These are phyloP conservation scores for Sordaria brevicollis DNA, from an alignment of 495 filamentous ascomycete genomes.

Conservation along the genomic window DNA sequence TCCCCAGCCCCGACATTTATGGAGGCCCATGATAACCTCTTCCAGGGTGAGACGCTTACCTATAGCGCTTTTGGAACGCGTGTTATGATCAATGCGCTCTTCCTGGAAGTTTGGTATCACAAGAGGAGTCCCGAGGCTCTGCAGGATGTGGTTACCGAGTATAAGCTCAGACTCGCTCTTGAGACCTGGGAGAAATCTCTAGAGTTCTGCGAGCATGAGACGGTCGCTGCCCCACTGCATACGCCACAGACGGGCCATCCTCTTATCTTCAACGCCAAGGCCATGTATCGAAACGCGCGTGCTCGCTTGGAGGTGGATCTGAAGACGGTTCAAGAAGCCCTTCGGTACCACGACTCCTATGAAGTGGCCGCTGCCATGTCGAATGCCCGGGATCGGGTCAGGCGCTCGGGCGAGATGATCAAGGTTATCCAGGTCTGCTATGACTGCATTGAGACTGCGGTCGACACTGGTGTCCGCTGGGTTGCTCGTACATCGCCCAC, in stretches of 20 bases:
- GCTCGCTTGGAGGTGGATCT: slow-evolving; percentile 90
- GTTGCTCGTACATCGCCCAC: slow-evolving; percentile 92
- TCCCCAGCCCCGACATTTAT: slow-evolving; percentile 75
- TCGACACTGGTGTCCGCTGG: slow-evolving; percentile 92
- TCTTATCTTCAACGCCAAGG: slow-evolving; percentile 97
- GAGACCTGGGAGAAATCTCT: slow-evolving; percentile 98
- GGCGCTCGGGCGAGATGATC: slow-evolving; percentile 94
- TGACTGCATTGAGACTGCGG: slow-evolving; percentile 95
- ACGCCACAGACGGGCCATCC: slow-evolving; percentile 97
- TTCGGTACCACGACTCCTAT: slow-evolving; percentile 93
- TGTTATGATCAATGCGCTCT: slow-evolving; percentile 97
- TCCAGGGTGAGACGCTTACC: slow-evolving; percentile 80
- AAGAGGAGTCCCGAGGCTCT: slow-evolving; percentile 93
- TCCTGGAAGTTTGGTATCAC: slow-evolving; percentile 97
- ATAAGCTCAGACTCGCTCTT: slow-evolving; percentile 89
- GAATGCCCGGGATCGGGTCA: slow-evolving; percentile 80
- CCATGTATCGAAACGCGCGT: slow-evolving; percentile 89
- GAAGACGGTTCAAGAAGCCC: slow-evolving; percentile 88
- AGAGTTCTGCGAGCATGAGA: slow-evolving; percentile 87
- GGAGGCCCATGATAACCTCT: slow-evolving; percentile 87
- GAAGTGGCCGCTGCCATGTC: slow-evolving; percentile 97
- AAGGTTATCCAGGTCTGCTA: slow-evolving; percentile 97
- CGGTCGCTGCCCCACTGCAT: slow-evolving; percentile 79
- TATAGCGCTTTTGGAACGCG: slow-evolving; percentile 98
- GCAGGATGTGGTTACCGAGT: slow-evolving; percentile 95